phyloP scores from a whole-genome alignment of 2,329 filamentous ascomycete genomes.

The Fusarium pseudograminearum region DNA sequence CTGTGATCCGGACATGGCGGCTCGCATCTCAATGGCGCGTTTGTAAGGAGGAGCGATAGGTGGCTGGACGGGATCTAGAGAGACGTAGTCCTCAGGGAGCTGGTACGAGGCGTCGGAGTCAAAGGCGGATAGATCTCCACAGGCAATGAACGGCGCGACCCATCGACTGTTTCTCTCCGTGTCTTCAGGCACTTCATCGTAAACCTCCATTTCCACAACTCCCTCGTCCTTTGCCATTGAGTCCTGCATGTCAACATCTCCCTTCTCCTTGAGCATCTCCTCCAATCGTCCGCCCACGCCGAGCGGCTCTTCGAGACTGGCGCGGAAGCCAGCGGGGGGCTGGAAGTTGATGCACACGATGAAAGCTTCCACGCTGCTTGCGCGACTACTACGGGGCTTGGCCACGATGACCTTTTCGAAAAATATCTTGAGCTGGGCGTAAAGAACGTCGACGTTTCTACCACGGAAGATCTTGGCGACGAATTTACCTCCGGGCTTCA shows the following conservation, averaged over 20 bases:
- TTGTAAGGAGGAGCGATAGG: constrained; percentile 97
- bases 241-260: constrained; percentile 60
- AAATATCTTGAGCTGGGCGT: constrained; percentile 91
- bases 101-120: constrained; percentile 96
- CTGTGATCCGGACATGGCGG: constrained; percentile 51
- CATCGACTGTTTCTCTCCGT: constrained; percentile 68
- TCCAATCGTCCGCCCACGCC: constrained; percentile 71
- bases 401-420: constrained; percentile 88
- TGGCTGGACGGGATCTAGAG: constrained; percentile 91
- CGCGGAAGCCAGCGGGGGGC: constrained; percentile 80
- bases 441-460: constrained; percentile 94
- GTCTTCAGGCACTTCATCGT: constrained; percentile 56
- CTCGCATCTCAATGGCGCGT: constrained; percentile 80
- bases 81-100: constrained; percentile 86
- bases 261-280: constrained; percentile 60
- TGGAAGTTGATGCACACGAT: constrained; percentile 93
- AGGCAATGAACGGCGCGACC: constrained; percentile 98
- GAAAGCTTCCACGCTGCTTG: constrained; percentile 96
- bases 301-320: constrained; percentile 80
- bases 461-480: constrained; percentile 98
- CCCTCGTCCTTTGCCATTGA: constrained; percentile 47
- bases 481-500: constrained; percentile 93
- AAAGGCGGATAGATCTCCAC: constrained; percentile 92
- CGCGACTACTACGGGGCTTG: constrained; percentile 93
- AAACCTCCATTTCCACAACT: constrained; percentile 63